Percentiles rank a stretch among this genome's conserved stretches.
These are phyloP conservation scores for Colletotrichum lentis DNA, from an alignment of 2,329 filamentous ascomycete genomes.

Conservation along the genomic window DNA sequence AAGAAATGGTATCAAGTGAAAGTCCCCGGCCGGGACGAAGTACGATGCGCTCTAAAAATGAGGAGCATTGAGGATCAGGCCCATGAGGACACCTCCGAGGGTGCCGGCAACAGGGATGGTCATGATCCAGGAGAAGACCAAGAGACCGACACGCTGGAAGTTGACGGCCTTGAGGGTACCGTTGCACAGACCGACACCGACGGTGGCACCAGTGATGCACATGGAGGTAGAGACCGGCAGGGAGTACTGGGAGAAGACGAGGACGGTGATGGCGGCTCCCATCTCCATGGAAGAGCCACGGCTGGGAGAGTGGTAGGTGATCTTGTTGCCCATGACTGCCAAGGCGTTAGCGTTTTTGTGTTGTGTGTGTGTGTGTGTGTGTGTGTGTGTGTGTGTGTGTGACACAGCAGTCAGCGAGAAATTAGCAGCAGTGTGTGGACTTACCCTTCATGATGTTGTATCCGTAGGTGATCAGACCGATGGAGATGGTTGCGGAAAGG, in stretches of 20 bases:
- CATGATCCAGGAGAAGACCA: conserved; percentile 72
- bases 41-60: conserved; percentile 31
- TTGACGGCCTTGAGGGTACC: conserved; percentile 76
- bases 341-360: conserved; percentile 37
- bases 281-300: conserved; percentile 77
- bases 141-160: conserved; percentile 74
- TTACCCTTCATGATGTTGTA: conserved; percentile 86
- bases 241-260: conserved; percentile 77
- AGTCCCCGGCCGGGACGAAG: background rate
- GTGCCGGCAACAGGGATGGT: conserved; percentile 55
- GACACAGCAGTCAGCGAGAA: too few relatives aligned
- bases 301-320: conserved; percentile 71
- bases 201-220: conserved; percentile 83
- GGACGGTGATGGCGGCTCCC: conserved; percentile 78
- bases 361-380: too few relatives aligned
- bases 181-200: conserved; percentile 81
- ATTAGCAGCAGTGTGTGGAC: too few relatives aligned
- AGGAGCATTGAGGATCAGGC: conserved; percentile 52
- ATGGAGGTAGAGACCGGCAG: conserved; percentile 80
- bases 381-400: too few relatives aligned
- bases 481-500: conserved; percentile 67
- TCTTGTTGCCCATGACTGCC: conserved; percentile 80
- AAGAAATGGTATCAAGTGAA: conserved; percentile 13
- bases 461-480: conserved; percentile 77
- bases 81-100: conserved; percentile 54